Base-by-base conservation (phyloP, 2,329 filamentous ascomycete species). In the Didymella lethalis region DNA sequence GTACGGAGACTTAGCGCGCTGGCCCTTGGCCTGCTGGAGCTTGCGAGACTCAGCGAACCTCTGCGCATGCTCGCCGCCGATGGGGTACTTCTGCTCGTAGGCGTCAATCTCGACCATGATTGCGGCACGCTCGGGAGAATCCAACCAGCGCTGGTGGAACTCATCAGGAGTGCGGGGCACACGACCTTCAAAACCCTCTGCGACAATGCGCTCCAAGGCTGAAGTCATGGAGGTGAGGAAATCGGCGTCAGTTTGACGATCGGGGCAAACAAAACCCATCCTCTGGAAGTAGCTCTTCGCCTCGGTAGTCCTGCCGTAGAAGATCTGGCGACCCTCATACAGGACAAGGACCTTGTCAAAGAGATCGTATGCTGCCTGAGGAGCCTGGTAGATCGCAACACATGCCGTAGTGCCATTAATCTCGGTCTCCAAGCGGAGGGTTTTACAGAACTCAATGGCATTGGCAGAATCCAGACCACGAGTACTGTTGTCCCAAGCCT, bases 401-500 rank as follows among this genome's bases (percentile, higher is more conserved):
- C 84, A 84, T 26, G 88, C 86, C 2, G 88, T 89, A 71, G 80
- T 86, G 61, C 83, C 83, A 61, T 87, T 88, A 31, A 91, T 82
- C 69, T 91, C 88, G 1, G 88, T 87, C 72, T 88, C 84, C 49
- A 89, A 80, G 36, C 88, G 85, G 8, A 92, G 80, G 0, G 88
- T 91, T 78, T 86, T 89, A 77, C 85, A 88, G 73, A 92, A 92
- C 75, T 91, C 89, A 59, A 92, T 84, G 51, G 90, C 89, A 75
- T 91, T 92, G 77, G 89, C 89, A 31, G 85, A 89, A 77, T 92
- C 90, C 31, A 92, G 81, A 77, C 89, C 89, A 78, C 90, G 83
- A 26, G 90, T 92, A 40, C 85, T 88, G 80, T 92, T 92, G 70
- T 92, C 92, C 91, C 91, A 95, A 60, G 88, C 89, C 72, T 91